Evolutionary conservation across 306 rosid species (phyloP), one percentile per base, ranked within the genome.

Genomic region (Chamaecrista fasciculata): DNA sequence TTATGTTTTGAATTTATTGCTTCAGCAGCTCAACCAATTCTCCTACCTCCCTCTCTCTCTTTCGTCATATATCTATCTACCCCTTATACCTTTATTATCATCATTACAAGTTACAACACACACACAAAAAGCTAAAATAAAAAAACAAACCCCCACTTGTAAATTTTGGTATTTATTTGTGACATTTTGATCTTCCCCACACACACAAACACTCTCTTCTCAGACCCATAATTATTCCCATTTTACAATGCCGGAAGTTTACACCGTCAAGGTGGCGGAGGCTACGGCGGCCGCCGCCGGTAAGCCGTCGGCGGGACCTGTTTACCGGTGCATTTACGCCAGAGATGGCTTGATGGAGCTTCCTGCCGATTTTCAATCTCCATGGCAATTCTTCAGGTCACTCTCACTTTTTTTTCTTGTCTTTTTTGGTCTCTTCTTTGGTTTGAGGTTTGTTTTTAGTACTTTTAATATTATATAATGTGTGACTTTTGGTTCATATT

Each of bases 311-410:
- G 92, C 84, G 0, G 96, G 98, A 44, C 94, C 96, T 26, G 97
- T 82, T 0, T 88, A 86, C 14, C 71, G 97, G 19, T 80, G 97
- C 87, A 86, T 94, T 59, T 94, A 88, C 74, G 92, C 97, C 8
- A 94, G 82, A 79, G 86, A 90, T 80, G 90, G 82, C 44, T 80
- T 94, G 0, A 47, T 86, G 53, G 86, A 82, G 11, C 11, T 93
- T 61, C 97, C 95, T 33, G 43, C 71, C 5, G 79, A 71, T 1
- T 62, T 90, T 4, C 48, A 90, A 29, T 88, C 98, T 78, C 98
- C 98, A 19, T 90, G 96, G 97, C 86, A 90, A 11, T 90, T 94
- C 83, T 80, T 94, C 80, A 90, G 97, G 98, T 93, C 24, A 8
- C 16, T 79, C 5, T 15, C 16, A 3, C 37, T 44, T 49, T 3